Evolutionary conservation across 345 rosid genomes (phyloP), one percentile per base, ranked within the genome.

Genomic region (Acer yangbiense): DNA sequence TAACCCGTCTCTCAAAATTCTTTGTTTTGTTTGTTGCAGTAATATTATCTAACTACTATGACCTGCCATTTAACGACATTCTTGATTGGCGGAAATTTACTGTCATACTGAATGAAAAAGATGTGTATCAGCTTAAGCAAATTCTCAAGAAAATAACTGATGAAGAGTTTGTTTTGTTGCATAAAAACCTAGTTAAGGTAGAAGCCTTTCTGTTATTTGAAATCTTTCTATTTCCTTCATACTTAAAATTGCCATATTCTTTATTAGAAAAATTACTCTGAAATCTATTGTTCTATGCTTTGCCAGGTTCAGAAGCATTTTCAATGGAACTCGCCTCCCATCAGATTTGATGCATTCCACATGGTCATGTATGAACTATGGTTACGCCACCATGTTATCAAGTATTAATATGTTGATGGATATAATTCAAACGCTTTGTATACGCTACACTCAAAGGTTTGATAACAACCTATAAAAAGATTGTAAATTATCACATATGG

Each of bases 341-440:
- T 89, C 60, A 87, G 86, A 77, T 86, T 79, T 5, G 99, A 94
- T 65, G 94, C 97, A 63, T 97, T 97, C 83, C 98, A 97, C 81
- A 94, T 94, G 98, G 92, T 94, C 77, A 93, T 97, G 92, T 91
- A 89, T 64, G 98, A 97, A 61, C 89, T 97, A 52, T 97, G 99
- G 99, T 82, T 93, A 82, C 96, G 98, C 65, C 98, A 79, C 78
- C 97, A 90, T 75, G 93, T 93, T 66, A 87, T 97, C 80, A 90
- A 87, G 82, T 97, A 96, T 85, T 96, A 80, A 85, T 80, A 54
- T 65, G 63, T 48, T 43, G 69, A 77, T 9, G 57, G 62, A 60
- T 54, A 35, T 35, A 35, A 35, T 35, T 35, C 39, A 35, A 35
- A 35, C 50, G 35, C 27, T 61, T 25, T 74, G 67, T 68, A 43